phyloP scores from a whole-genome alignment of 768 basidiomycete species.

The Daedaleopsis nitida region DNA sequence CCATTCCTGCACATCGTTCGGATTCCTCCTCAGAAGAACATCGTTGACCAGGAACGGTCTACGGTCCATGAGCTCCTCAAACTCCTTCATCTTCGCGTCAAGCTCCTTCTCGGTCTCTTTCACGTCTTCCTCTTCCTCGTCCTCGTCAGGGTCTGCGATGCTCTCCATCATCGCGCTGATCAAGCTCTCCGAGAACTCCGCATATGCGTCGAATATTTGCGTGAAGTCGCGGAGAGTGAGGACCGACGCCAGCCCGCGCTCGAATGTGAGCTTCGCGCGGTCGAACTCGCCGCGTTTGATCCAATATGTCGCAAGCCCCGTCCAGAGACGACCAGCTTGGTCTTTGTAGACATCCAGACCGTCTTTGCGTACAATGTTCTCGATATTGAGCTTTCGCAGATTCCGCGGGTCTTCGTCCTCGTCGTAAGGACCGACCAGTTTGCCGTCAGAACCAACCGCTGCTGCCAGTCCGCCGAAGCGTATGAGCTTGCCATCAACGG shows the following conservation, averaged over 20 bases:
- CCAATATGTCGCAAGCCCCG: conserved; percentile 97
- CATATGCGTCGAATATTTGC: conserved; percentile 96
- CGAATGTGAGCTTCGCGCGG: conserved; percentile 84
- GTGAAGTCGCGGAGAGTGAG: conserved; percentile 96
- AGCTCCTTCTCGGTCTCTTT: conserved; percentile 82
- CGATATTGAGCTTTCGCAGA: conserved; percentile 77
- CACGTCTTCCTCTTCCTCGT: conserved; percentile 75
- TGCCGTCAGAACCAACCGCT: conserved; percentile 51
- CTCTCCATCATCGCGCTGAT: conserved; percentile 89
- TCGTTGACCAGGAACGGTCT: conserved; percentile 96
- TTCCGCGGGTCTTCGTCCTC: conserved; percentile 84
- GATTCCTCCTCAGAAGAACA: conserved; percentile 89
- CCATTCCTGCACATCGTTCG: conserved; percentile 99
- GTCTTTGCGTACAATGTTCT: conserved; percentile 80
- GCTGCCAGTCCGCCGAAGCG: conserved; percentile 70
- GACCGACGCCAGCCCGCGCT: conserved; percentile 79
- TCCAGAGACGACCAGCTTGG: conserved; percentile 95
- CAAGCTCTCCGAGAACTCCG: conserved; percentile 89
- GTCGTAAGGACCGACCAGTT: conserved; percentile 57
- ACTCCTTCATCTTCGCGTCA: conserved; percentile 86
- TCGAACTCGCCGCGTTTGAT: conserved; percentile 97
- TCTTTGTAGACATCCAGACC: conserved; percentile 92
- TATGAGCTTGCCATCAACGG: conserved; percentile 63
- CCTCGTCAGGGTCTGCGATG: conserved; percentile 75
- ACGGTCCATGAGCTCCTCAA: conserved; percentile 93